Conservation (phyloP, 129 eudicot genomes). For the Centella asiatica region DNA sequence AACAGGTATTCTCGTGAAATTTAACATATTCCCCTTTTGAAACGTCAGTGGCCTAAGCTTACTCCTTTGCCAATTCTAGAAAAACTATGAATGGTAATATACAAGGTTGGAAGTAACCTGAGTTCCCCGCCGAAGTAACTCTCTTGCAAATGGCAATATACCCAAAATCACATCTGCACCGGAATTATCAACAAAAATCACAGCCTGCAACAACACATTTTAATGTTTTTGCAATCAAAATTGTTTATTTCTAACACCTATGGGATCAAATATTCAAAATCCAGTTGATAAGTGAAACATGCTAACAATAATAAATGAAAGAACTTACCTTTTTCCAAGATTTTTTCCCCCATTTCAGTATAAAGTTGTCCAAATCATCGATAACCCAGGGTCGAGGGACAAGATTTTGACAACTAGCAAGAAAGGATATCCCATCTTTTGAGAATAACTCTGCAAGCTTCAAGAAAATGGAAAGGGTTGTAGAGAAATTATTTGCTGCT, state of each 20-base stretch:
- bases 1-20: no score
- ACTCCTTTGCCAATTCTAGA: neutral
- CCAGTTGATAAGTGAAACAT: neutral
- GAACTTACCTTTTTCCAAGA: constrained; percentile 80
- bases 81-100: neutral
- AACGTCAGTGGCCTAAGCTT: no score
- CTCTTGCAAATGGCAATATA: constrained; percentile 94
- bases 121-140: constrained; percentile 73
- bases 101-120: constrained; percentile 40
- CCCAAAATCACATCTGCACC: constrained; percentile 98
- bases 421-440: constrained; percentile 93
- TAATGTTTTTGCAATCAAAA: no score
- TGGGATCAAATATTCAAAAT: neutral
- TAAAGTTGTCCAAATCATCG: constrained; percentile 84
- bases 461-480: constrained; percentile 24
- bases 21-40: no score
- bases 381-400: constrained; percentile 98
- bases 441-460: constrained; percentile 99
- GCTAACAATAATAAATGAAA: neutral
- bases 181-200: constrained; percentile 93
- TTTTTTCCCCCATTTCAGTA: constrained; percentile 63
- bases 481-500: neutral
- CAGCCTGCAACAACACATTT: constrained; percentile 53
- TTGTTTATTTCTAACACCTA: neutral
- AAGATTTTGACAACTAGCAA: constrained; percentile 91